Evolutionary conservation across 31 red algal genomes (phyloP), one percentile per base, ranked within the genome.

Genomic region (Odonthalia washingtoniensis): DNA sequence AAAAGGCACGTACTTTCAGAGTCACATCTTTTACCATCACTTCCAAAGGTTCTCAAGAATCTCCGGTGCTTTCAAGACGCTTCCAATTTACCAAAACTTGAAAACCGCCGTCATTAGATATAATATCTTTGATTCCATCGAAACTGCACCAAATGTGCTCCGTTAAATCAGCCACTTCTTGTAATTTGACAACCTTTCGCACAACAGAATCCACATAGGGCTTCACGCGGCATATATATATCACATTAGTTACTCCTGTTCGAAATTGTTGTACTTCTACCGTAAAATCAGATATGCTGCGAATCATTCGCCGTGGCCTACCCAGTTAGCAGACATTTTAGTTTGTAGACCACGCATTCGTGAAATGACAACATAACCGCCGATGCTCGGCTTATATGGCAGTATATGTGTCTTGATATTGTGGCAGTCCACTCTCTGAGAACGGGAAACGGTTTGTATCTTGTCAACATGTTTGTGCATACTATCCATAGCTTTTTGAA

Each of bases 401-500:
- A 2, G 14, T 24, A 83, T 46, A 83, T 70, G 53, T 39, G 80
- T 83, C 33, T 46, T 37, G 26, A 2, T 5, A 30, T 83, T 83
- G 80, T 83, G 63, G 4, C 27, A 6, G 3, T 3, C 80, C 2
- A 83, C 63, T 3, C 62, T 3, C 35, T 83, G 3, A 3, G 3
- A 3, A 28, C 80, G 80, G 30, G 62, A 70, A 1, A 17, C 63
- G 35, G 31, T 5, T 46, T 36, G 33, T 2, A 6, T 3, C 4
- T 9, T 30, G 65, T 24, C 38, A n/a, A 83, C 80, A 2, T 68
- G 33, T 38, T 70, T 83, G 28, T 83, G 80, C 76, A 80, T 80
- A 27, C 5, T 4, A 5, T 80, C 76, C 4, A 80, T 3, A 3
- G 76, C 45, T 12, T 46, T 24, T 5, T 57, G 44, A 5, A 28